Conservation (phyloP, 805 yeast species). For the Kockiozyma suomiensis region DNA sequence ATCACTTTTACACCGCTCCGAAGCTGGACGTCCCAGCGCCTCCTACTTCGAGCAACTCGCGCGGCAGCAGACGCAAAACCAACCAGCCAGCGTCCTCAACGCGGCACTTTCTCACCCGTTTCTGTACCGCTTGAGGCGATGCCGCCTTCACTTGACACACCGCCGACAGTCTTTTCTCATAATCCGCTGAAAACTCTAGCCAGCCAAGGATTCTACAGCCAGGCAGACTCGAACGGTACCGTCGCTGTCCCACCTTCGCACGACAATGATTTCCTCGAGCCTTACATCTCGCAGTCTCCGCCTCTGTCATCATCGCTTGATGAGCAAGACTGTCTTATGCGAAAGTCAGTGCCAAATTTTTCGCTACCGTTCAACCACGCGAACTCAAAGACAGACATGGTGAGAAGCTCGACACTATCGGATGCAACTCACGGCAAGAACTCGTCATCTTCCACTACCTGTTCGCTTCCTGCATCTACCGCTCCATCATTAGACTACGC, state of each 20-base stretch:
- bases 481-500: not conserved
- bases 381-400: not conserved
- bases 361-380: slow-evolving; percentile 1
- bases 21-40: not conserved
- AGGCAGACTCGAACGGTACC: slow-evolving; percentile 1
- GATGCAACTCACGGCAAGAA: not conserved
- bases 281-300: slow-evolving; percentile 5
- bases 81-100: not conserved
- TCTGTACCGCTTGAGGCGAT: slow-evolving; percentile 2
- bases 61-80: not conserved
- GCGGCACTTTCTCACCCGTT: not conserved
- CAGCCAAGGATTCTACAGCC: not conserved
- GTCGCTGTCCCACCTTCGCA: slow-evolving; percentile 1
- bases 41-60: not conserved
- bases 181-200: not conserved
- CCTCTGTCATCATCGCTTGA: not conserved
- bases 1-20: not conserved
- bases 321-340: not conserved
- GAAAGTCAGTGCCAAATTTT: slow-evolving; percentile 1
- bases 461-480: slow-evolving; percentile 2
- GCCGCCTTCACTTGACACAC: slow-evolving; percentile 12
- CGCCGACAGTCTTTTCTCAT: slow-evolving; percentile 8
- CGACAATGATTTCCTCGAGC: slow-evolving; percentile 4
- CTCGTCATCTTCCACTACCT: slow-evolving; percentile 1
- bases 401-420: not conserved